Base-by-base conservation (phyloP, 805 yeast species). In the Candida ficus region DNA sequence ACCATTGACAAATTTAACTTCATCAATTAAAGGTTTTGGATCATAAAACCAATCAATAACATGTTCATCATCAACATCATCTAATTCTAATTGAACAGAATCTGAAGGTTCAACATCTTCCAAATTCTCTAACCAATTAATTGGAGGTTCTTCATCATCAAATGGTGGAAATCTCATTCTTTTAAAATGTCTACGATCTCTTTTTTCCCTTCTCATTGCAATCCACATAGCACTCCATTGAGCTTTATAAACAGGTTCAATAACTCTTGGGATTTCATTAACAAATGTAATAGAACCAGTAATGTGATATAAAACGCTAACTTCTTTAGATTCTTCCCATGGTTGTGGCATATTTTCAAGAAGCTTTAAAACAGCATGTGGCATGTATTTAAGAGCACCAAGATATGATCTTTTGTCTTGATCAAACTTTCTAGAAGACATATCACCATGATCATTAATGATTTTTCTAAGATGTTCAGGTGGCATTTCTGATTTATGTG, bases 331-430 rank as follows among this genome's bases (percentile, higher is more conserved):
- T 38, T 78, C 75, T 59, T 93, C 98, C 99, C 99, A 93, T 1
- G 99, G 99, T 58, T 89, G 95, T 0, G 99, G 99, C 91, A 93
- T 91, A 56, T 88, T 89, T 54, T 93, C 99, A 29, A 93, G 57
- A 29, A 93, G 71, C 60, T 93, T 93, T 49, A 89, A 62, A 4
- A 89, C 75, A 0, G 99, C 96, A 63, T 91, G 98, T 0, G 99
- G 99, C 81, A 95, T 75, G 64, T 83, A 95, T 62, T 89, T 91
- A 42, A 93, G 68, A 1, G 98, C 90, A 2, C 96, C 96, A 20
- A 95, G 63, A 53, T 86, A 89, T 0, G 96, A 78, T 44, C 91
- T 70, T 57, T 89, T 90, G 54, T 91, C 97, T 11, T 83, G 76
- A 17, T 91, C 80, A 36, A 85, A 84, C 47, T 80, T 79, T 48